phyloP scores from a whole-genome alignment of 140 eudicot genomes.

The Flaveria floridana region DNA sequence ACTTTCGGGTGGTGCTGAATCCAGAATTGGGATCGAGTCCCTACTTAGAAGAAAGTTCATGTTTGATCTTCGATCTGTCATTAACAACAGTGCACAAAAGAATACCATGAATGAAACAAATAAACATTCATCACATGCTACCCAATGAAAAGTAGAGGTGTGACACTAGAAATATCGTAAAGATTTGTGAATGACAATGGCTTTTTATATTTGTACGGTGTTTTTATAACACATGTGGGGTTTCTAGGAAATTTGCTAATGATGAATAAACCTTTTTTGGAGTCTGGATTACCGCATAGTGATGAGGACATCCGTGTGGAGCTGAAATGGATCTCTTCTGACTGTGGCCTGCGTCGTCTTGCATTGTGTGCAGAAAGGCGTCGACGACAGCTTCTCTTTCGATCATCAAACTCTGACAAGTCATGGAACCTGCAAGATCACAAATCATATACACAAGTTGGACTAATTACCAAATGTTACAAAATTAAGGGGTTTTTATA shows the following conservation, averaged over 20 bases:
- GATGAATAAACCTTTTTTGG: background rate
- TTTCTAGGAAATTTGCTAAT: too few species aligned
- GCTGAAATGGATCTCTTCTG: conserved; percentile 47
- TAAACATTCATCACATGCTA: background rate
- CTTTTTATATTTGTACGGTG: too few species aligned
- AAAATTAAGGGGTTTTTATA: background rate
- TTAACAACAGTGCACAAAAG: conserved; percentile 4
- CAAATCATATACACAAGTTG: conserved; percentile 9
- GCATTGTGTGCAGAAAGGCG: conserved; percentile 73
- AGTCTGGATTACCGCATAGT: conserved; percentile 30
- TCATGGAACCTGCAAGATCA: conserved; percentile 52
- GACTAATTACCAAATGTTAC: too few species aligned
- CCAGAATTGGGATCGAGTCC: conserved; percentile 40
- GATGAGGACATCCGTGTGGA: conserved; percentile 40
- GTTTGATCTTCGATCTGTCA: conserved; percentile 43
- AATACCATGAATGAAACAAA: conserved; percentile 9
- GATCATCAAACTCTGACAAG: conserved; percentile 65
- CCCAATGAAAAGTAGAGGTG: background rate
- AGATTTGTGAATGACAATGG: background rate
- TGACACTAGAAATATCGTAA: background rate
- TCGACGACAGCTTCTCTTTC: conserved; percentile 68
- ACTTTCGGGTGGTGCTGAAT: conserved; percentile 37
- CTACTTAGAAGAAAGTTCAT: conserved; percentile 48
- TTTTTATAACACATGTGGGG: too few species aligned
- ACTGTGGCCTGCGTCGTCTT: conserved; percentile 60